Conservation (phyloP, 768 basidiomycete species). For the Kwoniella heveanensis region DNA sequence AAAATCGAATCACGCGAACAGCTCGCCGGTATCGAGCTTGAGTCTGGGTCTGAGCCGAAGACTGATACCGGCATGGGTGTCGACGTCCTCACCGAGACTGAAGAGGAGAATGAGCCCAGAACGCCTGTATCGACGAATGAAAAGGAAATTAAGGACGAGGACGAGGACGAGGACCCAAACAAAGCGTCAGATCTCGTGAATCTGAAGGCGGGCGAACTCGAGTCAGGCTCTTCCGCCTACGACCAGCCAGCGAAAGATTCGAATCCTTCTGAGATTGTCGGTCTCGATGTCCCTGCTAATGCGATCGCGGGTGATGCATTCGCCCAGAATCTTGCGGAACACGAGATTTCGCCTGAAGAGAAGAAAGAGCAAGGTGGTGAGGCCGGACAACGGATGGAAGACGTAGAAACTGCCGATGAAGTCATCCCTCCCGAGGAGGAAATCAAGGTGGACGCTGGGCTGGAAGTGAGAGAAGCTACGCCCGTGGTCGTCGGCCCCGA, state of each 20-base stretch:
- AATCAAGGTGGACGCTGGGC: not conserved
- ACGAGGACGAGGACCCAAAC: slow-evolving; percentile 32
- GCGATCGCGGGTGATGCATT: slow-evolving; percentile 24
- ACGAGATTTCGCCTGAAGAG: slow-evolving; percentile 21
- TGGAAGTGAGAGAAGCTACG: slow-evolving; percentile 6
- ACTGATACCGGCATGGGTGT: slow-evolving; percentile 18
- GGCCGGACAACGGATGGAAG: slow-evolving; percentile 32
- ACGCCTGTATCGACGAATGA: not conserved
- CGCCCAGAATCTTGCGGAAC: slow-evolving; percentile 29
- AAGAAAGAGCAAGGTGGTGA: slow-evolving; percentile 36
- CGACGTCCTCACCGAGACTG: slow-evolving; percentile 13
- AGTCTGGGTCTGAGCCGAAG: not conserved
- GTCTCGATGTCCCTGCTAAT: slow-evolving; percentile 8
- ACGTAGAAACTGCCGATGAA: slow-evolving; percentile 28
- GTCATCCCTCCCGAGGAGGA: slow-evolving; percentile 20
- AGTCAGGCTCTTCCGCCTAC: not conserved
- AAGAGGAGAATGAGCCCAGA: not conserved
- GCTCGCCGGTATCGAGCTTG: not conserved
- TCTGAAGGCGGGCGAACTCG: slow-evolving; percentile 32
- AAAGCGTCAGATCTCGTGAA: slow-evolving; percentile 32
- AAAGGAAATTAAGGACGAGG: not conserved
- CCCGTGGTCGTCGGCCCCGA: slow-evolving; percentile 8
- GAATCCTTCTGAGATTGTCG: slow-evolving; percentile 15
- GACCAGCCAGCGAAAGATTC: not conserved
- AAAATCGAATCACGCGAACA: slow-evolving; percentile 7